Percentiles rank a stretch among this genome's conserved stretches.
These are phyloP conservation scores for Trametopsis cervina DNA, from an alignment of 768 basidiomycete species.

Conservation along the genomic window DNA sequence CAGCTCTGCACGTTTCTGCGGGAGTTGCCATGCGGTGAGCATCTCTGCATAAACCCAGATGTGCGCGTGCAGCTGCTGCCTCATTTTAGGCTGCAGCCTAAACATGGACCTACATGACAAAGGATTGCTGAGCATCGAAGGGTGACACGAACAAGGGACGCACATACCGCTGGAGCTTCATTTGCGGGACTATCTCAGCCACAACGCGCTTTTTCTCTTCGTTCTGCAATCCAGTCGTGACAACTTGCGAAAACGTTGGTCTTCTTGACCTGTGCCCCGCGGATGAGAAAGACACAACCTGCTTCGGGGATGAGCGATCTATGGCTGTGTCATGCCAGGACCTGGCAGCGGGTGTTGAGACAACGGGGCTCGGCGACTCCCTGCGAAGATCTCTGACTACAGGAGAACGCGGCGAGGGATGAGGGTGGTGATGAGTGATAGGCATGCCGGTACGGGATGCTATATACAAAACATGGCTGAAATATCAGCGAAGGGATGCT, in stretches of 20 bases:
- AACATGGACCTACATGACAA: not conserved
- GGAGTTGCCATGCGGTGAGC: conserved; percentile 65
- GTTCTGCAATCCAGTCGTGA: conserved; percentile 22
- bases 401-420: conserved; percentile 16
- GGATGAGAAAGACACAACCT: conserved; percentile 37
- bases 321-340: conserved; percentile 18
- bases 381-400: conserved; percentile 19
- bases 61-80: conserved; percentile 44
- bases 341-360: conserved; percentile 27
- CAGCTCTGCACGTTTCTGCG: conserved; percentile 66
- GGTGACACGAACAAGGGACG: conserved; percentile 8
- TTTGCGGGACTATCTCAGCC: conserved; percentile 21
- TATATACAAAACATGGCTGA: conserved; percentile 17
- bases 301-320: conserved; percentile 22
- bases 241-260: conserved; percentile 36
- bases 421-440: not conserved
- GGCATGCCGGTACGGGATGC: not conserved
- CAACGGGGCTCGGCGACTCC: conserved; percentile 18
- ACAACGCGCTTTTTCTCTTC: conserved; percentile 35
- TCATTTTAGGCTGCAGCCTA: conserved; percentile 30
- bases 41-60: conserved; percentile 69
- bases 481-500: not conserved
- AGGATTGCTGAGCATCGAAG: not conserved
- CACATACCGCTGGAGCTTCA: conserved; percentile 13
- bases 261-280: conserved; percentile 30